Conservation (phyloP, 106 monocot species). For the Hemerocallis citrina region DNA sequence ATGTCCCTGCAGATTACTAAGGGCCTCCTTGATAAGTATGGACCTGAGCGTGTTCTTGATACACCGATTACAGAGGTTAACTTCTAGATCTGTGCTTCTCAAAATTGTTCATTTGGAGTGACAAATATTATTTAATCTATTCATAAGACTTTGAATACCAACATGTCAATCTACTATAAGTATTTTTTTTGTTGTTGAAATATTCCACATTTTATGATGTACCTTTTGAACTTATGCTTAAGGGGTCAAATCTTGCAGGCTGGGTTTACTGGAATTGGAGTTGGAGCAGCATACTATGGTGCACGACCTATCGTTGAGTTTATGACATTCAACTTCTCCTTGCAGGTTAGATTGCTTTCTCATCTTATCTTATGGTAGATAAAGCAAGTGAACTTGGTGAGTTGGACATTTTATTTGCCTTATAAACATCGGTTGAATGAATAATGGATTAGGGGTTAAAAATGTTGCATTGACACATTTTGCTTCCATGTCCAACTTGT, state of each 20-base stretch:
- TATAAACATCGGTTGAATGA: no score
- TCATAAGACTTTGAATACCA: background rate
- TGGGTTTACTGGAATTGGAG: conserved; percentile 89
- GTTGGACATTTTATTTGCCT: no score
- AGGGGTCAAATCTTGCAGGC: conserved; percentile 29
- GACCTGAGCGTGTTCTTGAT: conserved; percentile 84
- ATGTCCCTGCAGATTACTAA: conserved; percentile 49
- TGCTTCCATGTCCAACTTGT: no score
- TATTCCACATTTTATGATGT: background rate
- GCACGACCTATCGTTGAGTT: conserved; percentile 79
- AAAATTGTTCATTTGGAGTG: background rate
- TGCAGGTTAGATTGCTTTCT: conserved; percentile 53
- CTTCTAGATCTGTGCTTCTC: background rate
- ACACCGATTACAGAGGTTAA: conserved; percentile 92
- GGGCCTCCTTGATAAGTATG: conserved; percentile 86
- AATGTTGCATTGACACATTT: no score
- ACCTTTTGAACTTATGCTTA: background rate
- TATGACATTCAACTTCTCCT: conserved; percentile 94
- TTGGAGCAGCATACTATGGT: conserved; percentile 90
- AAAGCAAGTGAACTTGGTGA: background rate
- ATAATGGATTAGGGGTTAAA: no score
- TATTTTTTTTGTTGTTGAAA: background rate
- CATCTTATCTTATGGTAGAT: background rate
- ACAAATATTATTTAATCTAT: background rate
- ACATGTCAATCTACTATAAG: background rate